A percentile compares a stretch with the other conserved stretches of the same genome.
These are phyloP conservation scores for Penicillium aurantiogriseum DNA, from an alignment of 2,329 filamentous ascomycete species.

Conservation along the genomic window DNA sequence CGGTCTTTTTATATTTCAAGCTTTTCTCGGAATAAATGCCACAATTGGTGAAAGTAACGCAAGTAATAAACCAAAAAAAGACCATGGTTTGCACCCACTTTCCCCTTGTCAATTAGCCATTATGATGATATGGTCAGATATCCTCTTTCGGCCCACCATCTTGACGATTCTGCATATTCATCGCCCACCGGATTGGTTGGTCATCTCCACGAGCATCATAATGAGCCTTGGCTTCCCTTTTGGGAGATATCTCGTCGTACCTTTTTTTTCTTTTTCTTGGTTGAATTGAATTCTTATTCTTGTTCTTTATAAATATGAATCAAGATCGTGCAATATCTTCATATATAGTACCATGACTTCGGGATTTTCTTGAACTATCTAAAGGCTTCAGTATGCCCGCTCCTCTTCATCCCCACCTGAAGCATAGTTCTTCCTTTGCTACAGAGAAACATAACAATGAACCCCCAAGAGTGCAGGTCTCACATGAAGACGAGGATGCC, in stretches of 20 bases:
- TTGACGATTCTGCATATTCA: neutral
- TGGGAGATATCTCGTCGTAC: neutral
- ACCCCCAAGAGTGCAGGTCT: constrained; percentile 28
- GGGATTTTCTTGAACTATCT: neutral
- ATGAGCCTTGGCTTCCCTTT: neutral
- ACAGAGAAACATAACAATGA: constrained; percentile 14
- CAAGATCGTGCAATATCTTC: neutral
- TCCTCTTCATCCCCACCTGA: constrained; percentile 25
- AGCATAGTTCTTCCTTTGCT: constrained; percentile 22
- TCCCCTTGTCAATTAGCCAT: constrained; percentile 2
- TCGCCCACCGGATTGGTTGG: neutral
- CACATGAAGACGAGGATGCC: constrained; percentile 30
- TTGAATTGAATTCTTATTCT: neutral
- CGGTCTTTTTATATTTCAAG: neutral
- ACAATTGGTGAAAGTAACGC: constrained; percentile 12
- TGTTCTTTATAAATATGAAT: constrained; percentile 3
- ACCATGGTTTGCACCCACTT: neutral
- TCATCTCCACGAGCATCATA: neutral
- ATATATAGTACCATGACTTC: constrained; percentile 1
- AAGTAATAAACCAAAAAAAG: neutral
- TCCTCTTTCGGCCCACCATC: neutral
- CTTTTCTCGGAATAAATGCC: constrained; percentile 5
- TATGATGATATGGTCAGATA: neutral
- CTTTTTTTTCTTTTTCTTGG: neutral
- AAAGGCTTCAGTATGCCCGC: constrained; percentile 27